Evolutionary conservation across 1,284 basidiomycete species (phyloP).

Genomic region (Cutaneotrichosporon sp.): DNA sequence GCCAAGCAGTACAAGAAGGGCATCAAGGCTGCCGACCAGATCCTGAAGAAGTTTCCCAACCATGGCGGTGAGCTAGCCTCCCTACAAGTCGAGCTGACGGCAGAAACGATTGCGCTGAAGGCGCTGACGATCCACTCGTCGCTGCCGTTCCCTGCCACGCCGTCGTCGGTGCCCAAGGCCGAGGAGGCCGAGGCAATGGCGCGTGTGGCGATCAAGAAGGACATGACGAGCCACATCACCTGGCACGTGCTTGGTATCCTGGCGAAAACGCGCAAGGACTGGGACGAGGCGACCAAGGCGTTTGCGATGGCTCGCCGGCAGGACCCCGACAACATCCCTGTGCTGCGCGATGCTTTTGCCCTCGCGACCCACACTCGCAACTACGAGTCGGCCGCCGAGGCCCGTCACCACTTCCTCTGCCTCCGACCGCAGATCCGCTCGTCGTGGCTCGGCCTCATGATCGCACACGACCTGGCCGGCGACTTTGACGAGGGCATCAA

Average conservation of each 20-base stretch:
- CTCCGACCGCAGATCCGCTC: slow-evolving; percentile 80
- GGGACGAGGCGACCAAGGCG: slow-evolving; percentile 59
- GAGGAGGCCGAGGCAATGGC: slow-evolving; percentile 78
- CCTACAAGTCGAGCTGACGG: neutral
- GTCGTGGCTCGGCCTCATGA: slow-evolving; percentile 87
- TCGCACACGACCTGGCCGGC: slow-evolving; percentile 84
- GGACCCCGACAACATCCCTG: slow-evolving; percentile 92
- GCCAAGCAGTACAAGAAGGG: slow-evolving; percentile 86
- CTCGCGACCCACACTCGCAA: slow-evolving; percentile 88
- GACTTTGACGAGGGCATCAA: slow-evolving; percentile 71
- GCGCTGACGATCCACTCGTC: slow-evolving; percentile 71
- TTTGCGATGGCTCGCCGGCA: slow-evolving; percentile 71
- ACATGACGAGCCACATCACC: slow-evolving; percentile 91
- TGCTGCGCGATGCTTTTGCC: slow-evolving; percentile 86
- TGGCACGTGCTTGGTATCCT: slow-evolving; percentile 98
- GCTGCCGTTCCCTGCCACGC: slow-evolving; percentile 48
- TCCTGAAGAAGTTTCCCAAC: slow-evolving; percentile 93
- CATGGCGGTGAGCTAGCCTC: slow-evolving; percentile 76
- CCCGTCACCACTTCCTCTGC: slow-evolving; percentile 76
- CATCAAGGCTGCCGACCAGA: slow-evolving; percentile 87
- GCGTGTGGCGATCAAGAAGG: slow-evolving; percentile 81
- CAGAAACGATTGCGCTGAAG: slow-evolving; percentile 93
- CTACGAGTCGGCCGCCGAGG: slow-evolving; percentile 77
- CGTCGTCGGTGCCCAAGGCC: slow-evolving; percentile 63
- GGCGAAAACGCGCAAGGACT: slow-evolving; percentile 66